Percentiles rank a stretch among this genome's conserved stretches.
Conservation (phyloP, 495 filamentous ascomycete genomes). For the Tuber calosporum region DNA sequence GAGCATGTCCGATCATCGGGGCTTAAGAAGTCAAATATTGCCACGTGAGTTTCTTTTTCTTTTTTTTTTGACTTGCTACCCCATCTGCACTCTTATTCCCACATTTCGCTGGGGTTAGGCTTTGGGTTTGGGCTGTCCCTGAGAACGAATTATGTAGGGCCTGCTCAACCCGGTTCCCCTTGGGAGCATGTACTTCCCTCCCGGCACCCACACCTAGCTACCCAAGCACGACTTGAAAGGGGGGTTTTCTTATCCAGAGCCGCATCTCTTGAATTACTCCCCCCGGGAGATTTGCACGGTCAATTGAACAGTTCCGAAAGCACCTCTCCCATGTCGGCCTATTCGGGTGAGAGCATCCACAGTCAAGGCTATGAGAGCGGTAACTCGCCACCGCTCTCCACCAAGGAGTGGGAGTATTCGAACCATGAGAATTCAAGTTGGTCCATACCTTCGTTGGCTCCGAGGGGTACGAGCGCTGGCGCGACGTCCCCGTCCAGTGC, state of each 20-base stretch:
- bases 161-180: slow-evolving; percentile 13
- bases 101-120: neutral
- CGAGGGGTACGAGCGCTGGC: neutral
- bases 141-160: slow-evolving; percentile 1
- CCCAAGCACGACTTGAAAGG: slow-evolving; percentile 15
- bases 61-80: neutral
- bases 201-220: slow-evolving; percentile 14
- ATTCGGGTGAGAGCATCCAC: slow-evolving; percentile 15
- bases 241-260: slow-evolving; percentile 17
- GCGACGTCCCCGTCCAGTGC: slow-evolving; percentile 26
- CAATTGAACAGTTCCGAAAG: slow-evolving; percentile 25
- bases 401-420: slow-evolving; percentile 3
- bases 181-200: slow-evolving; percentile 23
- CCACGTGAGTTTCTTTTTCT: slow-evolving; percentile 1
- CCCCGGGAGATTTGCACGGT: slow-evolving; percentile 9
- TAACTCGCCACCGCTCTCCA: slow-evolving; percentile 4
- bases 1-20: neutral
- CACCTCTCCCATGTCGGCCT: slow-evolving; percentile 12
- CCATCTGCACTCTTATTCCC: neutral
- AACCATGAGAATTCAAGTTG: neutral
- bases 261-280: slow-evolving; percentile 15
- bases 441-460: neutral
- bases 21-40: neutral
- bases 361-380: slow-evolving; percentile 20
- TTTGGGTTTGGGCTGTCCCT: neutral